Evolutionary conservation across 805 yeast species (phyloP), one percentile per base, ranked within the genome.

Genomic region (Yarrowia alimentaria): DNA sequence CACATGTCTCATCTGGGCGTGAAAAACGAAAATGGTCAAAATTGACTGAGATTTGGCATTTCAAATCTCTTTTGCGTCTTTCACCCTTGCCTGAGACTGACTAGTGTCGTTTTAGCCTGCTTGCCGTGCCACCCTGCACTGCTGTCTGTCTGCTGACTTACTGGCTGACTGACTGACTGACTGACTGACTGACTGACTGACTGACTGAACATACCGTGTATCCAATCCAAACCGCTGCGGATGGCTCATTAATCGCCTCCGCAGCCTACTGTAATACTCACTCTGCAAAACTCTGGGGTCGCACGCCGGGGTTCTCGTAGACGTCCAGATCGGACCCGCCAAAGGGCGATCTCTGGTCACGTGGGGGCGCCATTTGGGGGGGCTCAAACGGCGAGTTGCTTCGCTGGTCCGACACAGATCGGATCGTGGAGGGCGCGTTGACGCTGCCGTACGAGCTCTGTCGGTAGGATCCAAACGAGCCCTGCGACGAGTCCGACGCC

Each of bases 401-500:
- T 11, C 37, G 50, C 14, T 43, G 50, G 11, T 43, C 50, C 14
- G 50, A 31, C 37, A 43, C 28, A 43, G 50, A 22, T 31, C 50
- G 50, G 37, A 30, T 43, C 22, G 37, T 21, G 22, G 35, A 29
- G 13, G 13, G 35, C 18, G n/a, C n/a, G n/a, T n/a, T n/a, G n/a
- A 31, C 11, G 13, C 34, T 42, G 14, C 35, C 37, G 28, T 43
- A 30, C 11, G 37, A 21, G 22, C 22, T 21, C 21, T 30, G 37
- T 10, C 35, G 29, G 10, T 22, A 20, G 9, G 50, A 43, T 21
- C 35, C 32, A n/a, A n/a, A n/a, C 19, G 34, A 26, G 14, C 48
- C 50, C 37, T 43, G 50, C 12, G 50, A 43, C 20, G 50, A 43
- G 50, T 43, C 50, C 12, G 50, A 43, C 5, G 37, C 50, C 3